phyloP scores from a whole-genome alignment of 176 grass and related monocot species.

The Avena sativa region DNA sequence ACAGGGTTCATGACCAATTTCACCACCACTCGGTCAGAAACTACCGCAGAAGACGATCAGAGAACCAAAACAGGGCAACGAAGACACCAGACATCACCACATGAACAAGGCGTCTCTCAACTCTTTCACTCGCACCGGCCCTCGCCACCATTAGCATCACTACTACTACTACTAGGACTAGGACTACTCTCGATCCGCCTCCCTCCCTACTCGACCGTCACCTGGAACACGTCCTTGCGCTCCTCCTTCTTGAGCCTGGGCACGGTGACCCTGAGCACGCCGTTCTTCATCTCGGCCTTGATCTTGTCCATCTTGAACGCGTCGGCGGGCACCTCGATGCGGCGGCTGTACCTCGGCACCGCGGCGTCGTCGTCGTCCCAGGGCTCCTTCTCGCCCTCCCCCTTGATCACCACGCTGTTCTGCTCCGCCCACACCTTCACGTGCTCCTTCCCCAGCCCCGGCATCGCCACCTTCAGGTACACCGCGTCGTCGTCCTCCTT shows the following conservation, averaged over 20 bases:
- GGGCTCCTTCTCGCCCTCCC: slow-evolving; percentile 45
- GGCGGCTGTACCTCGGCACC: slow-evolving; percentile 6
- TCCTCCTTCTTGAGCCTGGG: slow-evolving; percentile 73
- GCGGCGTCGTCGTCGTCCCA: slow-evolving; percentile 25
- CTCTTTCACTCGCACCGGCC: background rate
- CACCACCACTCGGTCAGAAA: background rate
- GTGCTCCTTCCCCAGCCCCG: slow-evolving; percentile 77
- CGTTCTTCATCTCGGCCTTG: slow-evolving; percentile 83
- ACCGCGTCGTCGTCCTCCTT: slow-evolving; percentile 58
- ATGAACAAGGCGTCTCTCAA: slow-evolving; percentile 8
- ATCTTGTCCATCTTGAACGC: slow-evolving; percentile 67
- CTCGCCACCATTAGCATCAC: background rate
- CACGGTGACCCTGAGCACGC: slow-evolving; percentile 66
- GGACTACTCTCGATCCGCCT: background rate
- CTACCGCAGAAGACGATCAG: background rate
- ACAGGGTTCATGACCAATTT: background rate
- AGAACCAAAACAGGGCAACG: background rate
- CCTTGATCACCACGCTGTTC: slow-evolving; percentile 58
- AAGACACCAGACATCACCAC: background rate
- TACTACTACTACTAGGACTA: background rate
- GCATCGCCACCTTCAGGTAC: slow-evolving; percentile 67
- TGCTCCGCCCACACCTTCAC: slow-evolving; percentile 60
- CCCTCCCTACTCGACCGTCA: slow-evolving; percentile 53
- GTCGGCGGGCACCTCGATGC: slow-evolving; percentile 38
- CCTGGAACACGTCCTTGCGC: slow-evolving; percentile 59